phyloP scores from a whole-genome alignment of 257 asterid genomes.

The Anisodus tanguticus region DNA sequence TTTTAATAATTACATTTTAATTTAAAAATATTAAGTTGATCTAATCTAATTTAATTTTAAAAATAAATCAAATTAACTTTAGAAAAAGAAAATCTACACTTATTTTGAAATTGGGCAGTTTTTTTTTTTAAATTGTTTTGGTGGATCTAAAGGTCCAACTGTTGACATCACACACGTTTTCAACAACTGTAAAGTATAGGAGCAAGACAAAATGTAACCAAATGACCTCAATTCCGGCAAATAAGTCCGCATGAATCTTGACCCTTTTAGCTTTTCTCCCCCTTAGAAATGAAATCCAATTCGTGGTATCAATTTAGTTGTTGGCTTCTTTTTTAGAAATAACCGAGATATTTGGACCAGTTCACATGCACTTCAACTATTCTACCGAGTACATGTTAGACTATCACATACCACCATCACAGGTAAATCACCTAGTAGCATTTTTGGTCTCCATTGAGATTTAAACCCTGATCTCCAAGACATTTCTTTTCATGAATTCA shows the following conservation, averaged over 20 bases:
- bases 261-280: background rate
- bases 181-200: constrained; percentile 22
- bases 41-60: too few relatives aligned
- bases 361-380: too few relatives aligned
- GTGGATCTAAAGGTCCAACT: background rate
- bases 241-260: constrained; percentile 6
- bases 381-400: too few relatives aligned
- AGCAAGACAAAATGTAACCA: background rate
- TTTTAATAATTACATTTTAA: too few relatives aligned
- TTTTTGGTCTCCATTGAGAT: background rate
- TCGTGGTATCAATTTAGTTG: background rate
- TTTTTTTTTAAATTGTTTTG: background rate
- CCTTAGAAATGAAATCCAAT: background rate
- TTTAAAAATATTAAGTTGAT: too few relatives aligned
- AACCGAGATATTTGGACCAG: background rate
- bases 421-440: background rate
- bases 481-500: too few relatives aligned
- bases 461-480: background rate
- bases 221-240: background rate
- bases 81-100: too few relatives aligned
- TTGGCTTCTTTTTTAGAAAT: background rate
- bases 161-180: constrained; percentile 21
- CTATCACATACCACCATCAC: background rate
- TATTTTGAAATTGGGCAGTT: too few relatives aligned
- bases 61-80: too few relatives aligned